Evolutionary conservation across 345 rosid genomes (phyloP).

Genomic region (Stellera chamaejasme): DNA sequence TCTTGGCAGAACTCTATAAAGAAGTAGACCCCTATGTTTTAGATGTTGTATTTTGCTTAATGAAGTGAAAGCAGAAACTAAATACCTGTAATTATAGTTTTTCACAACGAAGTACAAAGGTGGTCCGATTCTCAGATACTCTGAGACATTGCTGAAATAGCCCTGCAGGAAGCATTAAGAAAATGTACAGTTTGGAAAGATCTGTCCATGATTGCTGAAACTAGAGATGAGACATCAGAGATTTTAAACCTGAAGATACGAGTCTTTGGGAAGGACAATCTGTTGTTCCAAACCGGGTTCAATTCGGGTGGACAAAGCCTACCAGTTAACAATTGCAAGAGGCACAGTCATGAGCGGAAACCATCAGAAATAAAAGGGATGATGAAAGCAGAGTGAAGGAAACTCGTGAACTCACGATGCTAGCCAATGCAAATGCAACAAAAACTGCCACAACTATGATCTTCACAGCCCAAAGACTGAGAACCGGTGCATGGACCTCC

Average conservation of each 20-base stretch:
- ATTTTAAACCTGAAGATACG: conserved; percentile 87
- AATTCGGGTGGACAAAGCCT: conserved; percentile 86
- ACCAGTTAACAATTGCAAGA: conserved; percentile 14
- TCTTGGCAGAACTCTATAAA: too few relatives aligned
- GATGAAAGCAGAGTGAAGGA: conserved; percentile 4
- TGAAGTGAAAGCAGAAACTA: neutral
- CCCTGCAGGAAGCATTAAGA: conserved; percentile 40
- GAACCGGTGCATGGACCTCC: conserved; percentile 87
- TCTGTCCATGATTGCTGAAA: conserved; percentile 7
- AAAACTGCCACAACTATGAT: conserved; percentile 61
- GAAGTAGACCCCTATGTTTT: too few relatives aligned
- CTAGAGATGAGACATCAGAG: conserved; percentile 3
- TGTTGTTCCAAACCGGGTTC: conserved; percentile 95
- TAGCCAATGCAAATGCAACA: conserved; percentile 65
- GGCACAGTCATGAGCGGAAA: conserved; percentile 11
- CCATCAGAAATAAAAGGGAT: neutral
- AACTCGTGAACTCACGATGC: conserved; percentile 91
- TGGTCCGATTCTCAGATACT: conserved; percentile 89
- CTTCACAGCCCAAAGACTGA: conserved; percentile 78
- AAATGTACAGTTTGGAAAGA: conserved; percentile 13
- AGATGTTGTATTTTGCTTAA: too few relatives aligned
- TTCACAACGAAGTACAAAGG: conserved; percentile 91
- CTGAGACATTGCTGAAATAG: conserved; percentile 69
- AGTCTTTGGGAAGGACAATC: conserved; percentile 93
- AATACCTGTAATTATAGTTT: conserved; percentile 86